Evolutionary conservation across 352 stramenopile genomes (phyloP).

Genomic region (Pythium myriotylum): DNA sequence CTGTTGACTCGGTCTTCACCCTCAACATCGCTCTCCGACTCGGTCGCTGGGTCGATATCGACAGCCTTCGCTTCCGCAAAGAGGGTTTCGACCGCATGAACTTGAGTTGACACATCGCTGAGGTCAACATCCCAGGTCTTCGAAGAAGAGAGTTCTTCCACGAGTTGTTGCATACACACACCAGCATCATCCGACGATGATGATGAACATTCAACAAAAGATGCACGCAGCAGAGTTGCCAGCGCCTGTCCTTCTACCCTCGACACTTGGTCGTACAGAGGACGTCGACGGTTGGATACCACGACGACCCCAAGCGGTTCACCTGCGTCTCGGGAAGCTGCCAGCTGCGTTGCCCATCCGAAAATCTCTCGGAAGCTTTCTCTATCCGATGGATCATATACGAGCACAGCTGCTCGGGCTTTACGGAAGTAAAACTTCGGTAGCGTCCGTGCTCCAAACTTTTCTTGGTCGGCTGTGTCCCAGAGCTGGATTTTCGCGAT

Average conservation of each 20-base stretch:
- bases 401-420: constrained; percentile 43
- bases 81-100: neutral
- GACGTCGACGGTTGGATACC: constrained; percentile 26
- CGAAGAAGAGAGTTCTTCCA: neutral
- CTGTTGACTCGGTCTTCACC: neutral
- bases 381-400: constrained; percentile 46
- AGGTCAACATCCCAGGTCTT: constrained; percentile 6
- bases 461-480: constrained; percentile 55
- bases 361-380: constrained; percentile 37
- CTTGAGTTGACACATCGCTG: neutral
- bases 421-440: constrained; percentile 46
- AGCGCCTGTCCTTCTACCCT: neutral
- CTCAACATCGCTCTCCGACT: constrained; percentile 14
- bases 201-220: constrained; percentile 5
- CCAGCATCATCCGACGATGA: neutral
- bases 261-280: no score
- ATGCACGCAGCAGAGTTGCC: constrained; percentile 5
- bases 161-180: neutral
- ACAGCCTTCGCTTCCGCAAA: neutral
- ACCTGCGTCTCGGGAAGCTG: constrained; percentile 16
- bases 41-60: constrained; percentile 2
- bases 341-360: constrained; percentile 38
- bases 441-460: constrained; percentile 37
- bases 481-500: constrained; percentile 58
- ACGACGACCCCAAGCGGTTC: constrained; percentile 36